Conservation (phyloP, 2,329 filamentous ascomycete genomes). For the Colletotrichum sp. region DNA sequence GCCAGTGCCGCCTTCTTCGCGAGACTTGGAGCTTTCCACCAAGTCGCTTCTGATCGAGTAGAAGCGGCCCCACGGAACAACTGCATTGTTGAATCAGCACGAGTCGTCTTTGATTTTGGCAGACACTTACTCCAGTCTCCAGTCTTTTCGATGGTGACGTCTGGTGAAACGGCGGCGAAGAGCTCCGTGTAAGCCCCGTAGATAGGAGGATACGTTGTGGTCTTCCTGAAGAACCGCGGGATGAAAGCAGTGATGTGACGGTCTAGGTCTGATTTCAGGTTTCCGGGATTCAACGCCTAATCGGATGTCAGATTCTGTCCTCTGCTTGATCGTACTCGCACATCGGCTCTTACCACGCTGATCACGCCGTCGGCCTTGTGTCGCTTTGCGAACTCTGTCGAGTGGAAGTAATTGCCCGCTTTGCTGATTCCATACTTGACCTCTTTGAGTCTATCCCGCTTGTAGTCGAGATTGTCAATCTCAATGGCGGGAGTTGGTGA, state of each 20-base stretch:
- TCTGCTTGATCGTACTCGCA: background rate
- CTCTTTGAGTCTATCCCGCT: conserved; percentile 23
- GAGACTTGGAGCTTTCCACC: conserved; percentile 28
- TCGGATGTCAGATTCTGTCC: background rate
- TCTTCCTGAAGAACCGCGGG: conserved; percentile 6
- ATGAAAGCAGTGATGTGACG: conserved; percentile 19
- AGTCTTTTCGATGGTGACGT: conserved; percentile 42
- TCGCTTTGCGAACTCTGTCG: conserved; percentile 32
- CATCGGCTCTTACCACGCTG: conserved; percentile 15
- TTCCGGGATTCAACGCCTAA: conserved; percentile 42
- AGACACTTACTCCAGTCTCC: conserved; percentile 32
- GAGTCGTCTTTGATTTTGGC: background rate
- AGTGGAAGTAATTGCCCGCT: conserved; percentile 34
- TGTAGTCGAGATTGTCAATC: conserved; percentile 31
- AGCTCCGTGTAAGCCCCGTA: conserved; percentile 54
- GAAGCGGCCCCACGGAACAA: conserved; percentile 44
- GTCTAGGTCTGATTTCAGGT: conserved; percentile 40
- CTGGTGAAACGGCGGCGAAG: conserved; percentile 48
- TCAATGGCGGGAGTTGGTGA: conserved; percentile 26
- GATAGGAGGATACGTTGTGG: conserved; percentile 29
- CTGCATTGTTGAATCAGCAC: conserved; percentile 20
- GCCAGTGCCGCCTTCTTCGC: conserved; percentile 42
- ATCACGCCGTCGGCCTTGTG: conserved; percentile 26
- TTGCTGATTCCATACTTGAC: conserved; percentile 37
- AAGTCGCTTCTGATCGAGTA: conserved; percentile 33